Percentiles rank a stretch among this genome's conserved stretches.
phyloP scores from a whole-genome alignment of 2,329 filamentous ascomycete genomes.

The Periglandula ipomoeae region DNA sequence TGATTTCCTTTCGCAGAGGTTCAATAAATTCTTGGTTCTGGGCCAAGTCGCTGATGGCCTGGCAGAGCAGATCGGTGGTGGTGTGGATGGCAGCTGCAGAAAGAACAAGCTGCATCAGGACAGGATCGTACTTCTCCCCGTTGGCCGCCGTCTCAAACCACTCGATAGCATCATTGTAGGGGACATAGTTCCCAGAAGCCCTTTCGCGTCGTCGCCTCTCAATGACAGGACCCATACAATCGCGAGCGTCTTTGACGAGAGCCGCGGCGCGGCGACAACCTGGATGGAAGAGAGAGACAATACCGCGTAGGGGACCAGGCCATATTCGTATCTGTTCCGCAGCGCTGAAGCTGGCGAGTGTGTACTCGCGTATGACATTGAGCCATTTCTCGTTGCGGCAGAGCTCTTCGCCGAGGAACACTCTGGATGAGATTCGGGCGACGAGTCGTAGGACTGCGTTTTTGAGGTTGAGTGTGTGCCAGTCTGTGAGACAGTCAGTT shows the following conservation, averaged over 20 bases:
- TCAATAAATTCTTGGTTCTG: constrained; percentile 27
- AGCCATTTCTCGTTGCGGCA: constrained; percentile 37
- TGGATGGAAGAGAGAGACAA: constrained; percentile 20
- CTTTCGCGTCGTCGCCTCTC: not conserved
- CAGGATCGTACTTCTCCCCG: constrained; percentile 7
- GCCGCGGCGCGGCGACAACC: not conserved
- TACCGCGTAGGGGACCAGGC: constrained; percentile 33
- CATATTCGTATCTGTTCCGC: constrained; percentile 25
- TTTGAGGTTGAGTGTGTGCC: not conserved
- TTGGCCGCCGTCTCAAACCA: constrained; percentile 41
- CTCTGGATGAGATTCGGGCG: constrained; percentile 16
- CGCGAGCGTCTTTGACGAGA: not conserved
- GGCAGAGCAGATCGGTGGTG: constrained; percentile 25
- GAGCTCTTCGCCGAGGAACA: constrained; percentile 30
- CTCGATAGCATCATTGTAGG: constrained; percentile 39
- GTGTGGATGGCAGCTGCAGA: constrained; percentile 45
- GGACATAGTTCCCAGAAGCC: constrained; percentile 14
- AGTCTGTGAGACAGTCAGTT: too few relatives aligned
- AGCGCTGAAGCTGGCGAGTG: constrained; percentile 29
- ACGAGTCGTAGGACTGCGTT: not conserved
- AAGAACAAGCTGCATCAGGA: constrained; percentile 13
- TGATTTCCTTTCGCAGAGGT: constrained; percentile 32
- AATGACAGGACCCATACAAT: not conserved
- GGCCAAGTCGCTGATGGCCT: constrained; percentile 24
- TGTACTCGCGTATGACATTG: constrained; percentile 26